Base-by-base conservation (phyloP, 2,329 filamentous ascomycete genomes). In the Cercospora sp. region DNA sequence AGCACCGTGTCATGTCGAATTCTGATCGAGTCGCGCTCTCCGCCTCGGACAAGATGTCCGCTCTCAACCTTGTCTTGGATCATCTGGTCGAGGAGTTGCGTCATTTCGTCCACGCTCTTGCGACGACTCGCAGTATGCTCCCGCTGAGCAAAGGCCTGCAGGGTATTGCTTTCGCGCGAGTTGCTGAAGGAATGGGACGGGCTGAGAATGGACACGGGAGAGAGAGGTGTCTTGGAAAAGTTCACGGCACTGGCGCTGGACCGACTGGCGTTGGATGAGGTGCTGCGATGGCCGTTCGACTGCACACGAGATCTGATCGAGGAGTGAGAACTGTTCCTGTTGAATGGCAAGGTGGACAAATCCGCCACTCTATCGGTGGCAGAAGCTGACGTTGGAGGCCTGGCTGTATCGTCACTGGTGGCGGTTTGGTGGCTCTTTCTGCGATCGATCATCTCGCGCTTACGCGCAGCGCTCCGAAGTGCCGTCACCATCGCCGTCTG, bases 401-500 rank as follows among this genome's bases (percentile, higher is more conserved):
- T 68, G 26, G 61, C 67, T 9, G 70, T 73, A 13, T 70, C 64
- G 16, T 71, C 66, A 53, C 68, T 72, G 43, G 69, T 71, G 12
- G 71, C 68, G 10, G 73, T 75, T 13, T 70, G 72, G 13, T 61
- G 63, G 59, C 68, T 73, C 57, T 71, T 73, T 37, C 70, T 63
- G 21, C 61, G 62, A 21, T 79, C 78, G 5, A 78, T 65, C 70
- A 89, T 88, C 70, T 97, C 94, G 61, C 94, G 88, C 70, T 94
- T 95, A 65, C 94, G 89, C 10, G 93, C 90, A 2, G 93, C 93
- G 70, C 88, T 94, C 51, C 93, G 89, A 63, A 99, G 85, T 1
- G 95, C 95, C 3, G 90, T 84, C 63, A 98, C 85, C 93, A 98
- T 99, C 10, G 91, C 88, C 78, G 97, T 94, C 79, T 97, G 97